Base-by-base conservation (phyloP, 2,329 filamentous ascomycete genomes). In the Talaromyces sp. region DNA sequence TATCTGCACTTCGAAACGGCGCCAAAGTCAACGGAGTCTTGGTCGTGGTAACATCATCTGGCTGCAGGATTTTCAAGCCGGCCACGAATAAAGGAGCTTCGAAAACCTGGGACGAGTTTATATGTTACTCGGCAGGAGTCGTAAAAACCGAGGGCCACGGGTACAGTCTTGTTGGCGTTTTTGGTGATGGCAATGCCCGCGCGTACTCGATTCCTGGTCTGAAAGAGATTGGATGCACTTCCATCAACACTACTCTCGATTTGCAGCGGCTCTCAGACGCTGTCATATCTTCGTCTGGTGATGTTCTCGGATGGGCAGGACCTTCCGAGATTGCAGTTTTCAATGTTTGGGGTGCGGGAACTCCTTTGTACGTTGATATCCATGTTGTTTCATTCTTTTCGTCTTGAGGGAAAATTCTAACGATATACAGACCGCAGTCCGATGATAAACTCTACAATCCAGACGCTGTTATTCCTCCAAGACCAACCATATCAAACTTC, bases 401-500 rank as follows among this genome's bases (percentile, higher is more conserved):
- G 28, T 10, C 36, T 40, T n/a, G 36, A 27, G 8, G 3, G 2
- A 5, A 28, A 33, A 42, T 51, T 67, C 75, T 58, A 72, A 56
- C n/a, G 53, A 56, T 14, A 31, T 36, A 36, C 62, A 83, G 81
- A 59, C 73, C 75, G n/a, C 76, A 72, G 51, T 78, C 79, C 16
- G 78, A 85, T n/a, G 93, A 97, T 72, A 86, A 82, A 7, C 81
- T 99, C 3, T 86, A 91, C 75, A 96, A 98, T 72, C 87, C 90
- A 0, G 82, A 90, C 62, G 84, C 91, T 0, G 72, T 84, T 16
- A 83, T 90, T 27, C 94, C 93, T 1, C 83, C 91, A 12, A 87
- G 95, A 2, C 95, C 95, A 0, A 96, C 92, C 0, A 99, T 99
- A 63, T 96, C 91, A 23, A 96, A 96, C 69, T 77, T 99, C 42